A percentile compares a stretch with the other conserved stretches of the same genome.
Evolutionary conservation across 176 grass and related monocot species (phyloP).

Genomic region (Eragrostis nindensis): DNA sequence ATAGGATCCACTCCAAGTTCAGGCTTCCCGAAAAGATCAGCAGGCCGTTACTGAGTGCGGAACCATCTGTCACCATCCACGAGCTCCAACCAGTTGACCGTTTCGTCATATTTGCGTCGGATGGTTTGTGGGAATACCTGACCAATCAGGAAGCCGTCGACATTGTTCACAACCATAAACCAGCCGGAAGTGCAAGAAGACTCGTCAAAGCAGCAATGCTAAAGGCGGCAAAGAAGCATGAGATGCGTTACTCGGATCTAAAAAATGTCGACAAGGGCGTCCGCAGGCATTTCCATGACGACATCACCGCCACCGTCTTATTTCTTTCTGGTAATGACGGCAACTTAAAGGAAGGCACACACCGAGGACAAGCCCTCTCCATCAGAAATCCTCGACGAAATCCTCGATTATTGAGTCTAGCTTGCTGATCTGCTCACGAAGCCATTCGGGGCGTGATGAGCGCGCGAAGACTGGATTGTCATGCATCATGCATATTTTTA

Average conservation of each 20-base stretch:
- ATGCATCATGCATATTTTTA: too few species aligned
- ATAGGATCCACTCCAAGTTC: slow-evolving; percentile 69
- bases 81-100: slow-evolving; percentile 62
- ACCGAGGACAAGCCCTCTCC: too few species aligned
- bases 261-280: slow-evolving; percentile 80
- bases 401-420: too few species aligned
- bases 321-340: too few species aligned
- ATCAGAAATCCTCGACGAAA: too few species aligned
- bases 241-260: slow-evolving; percentile 83
- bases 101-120: too few species aligned
- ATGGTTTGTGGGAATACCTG: slow-evolving; percentile 81
- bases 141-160: slow-evolving; percentile 76
- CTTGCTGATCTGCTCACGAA: too few species aligned
- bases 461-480: too few species aligned
- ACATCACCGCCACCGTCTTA: slow-evolving; percentile 77
- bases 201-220: slow-evolving; percentile 77
- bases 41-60: slow-evolving; percentile 63
- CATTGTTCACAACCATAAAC: slow-evolving; percentile 68
- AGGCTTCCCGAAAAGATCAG: slow-evolving; percentile 59
- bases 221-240: slow-evolving; percentile 69
- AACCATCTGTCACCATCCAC: slow-evolving; percentile 60
- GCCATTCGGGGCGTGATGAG: too few species aligned
- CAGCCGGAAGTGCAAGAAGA: slow-evolving; percentile 64
- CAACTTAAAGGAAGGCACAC: too few species aligned
- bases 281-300: slow-evolving; percentile 84